Base-by-base conservation (phyloP, 441 rosid species). In the Arabidopsis lyrata region DNA sequence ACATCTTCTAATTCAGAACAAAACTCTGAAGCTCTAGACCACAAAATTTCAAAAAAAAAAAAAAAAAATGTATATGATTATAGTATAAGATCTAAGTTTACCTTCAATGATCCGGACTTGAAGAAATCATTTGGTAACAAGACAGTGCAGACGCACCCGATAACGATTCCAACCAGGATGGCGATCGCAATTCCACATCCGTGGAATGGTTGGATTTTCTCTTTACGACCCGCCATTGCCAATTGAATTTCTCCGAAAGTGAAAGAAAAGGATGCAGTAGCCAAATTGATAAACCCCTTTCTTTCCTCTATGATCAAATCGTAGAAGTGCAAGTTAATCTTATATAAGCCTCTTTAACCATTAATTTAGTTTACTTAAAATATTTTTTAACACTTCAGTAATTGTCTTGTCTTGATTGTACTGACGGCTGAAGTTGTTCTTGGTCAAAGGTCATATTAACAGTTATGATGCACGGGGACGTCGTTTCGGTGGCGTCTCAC, bases 181-280 rank as follows among this genome's bases (percentile, higher is more conserved):
- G 98, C 93, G 35, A 84, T 50, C 45, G 80, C 92, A 60, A 92
- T 87, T 78, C 94, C 85, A 79, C 92, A 88, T 83, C 85, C 83
- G 27, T 87, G 87, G 60, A 73, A 57, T 16, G 87, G 58, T 67
- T 80, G 90, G 29, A 55, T 82, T 77, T 88, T 88, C n/a, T 90
- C 98, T 81, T 86, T 85, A 56, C 96, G 97, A 78, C 76, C 83
- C 66, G 81, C 88, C 96, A 91, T 89, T 71, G 77, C n/a, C 76
- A 9, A 3, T 48, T 48, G 29, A 16, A 4, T 15, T 7, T 8
- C 10, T 15, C 22, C 49, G 11, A 47, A 18, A 48, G 12, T 9
- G 5, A 48, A 18, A 32, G 75, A 59, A 59, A 59, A 63, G 31
- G 58, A 45, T 20, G 13, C 29, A 73, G 58, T 29, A 64, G 14